Conservation (phyloP, 1,284 basidiomycete genomes). For the Leccinum griseonigrum region DNA sequence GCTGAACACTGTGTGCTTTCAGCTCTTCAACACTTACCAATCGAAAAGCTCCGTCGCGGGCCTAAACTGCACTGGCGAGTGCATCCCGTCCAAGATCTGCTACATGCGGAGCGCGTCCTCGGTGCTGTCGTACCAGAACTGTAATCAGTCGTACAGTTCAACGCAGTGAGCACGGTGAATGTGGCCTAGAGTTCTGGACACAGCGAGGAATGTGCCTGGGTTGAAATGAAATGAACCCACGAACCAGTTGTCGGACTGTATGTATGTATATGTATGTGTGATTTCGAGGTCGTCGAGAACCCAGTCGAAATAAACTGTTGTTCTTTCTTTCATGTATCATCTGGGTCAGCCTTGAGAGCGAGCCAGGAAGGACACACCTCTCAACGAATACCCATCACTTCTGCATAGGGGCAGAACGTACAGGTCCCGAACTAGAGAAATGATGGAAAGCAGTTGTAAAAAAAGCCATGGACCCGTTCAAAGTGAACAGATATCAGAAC, state of each 20-base stretch:
- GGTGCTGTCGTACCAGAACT: conserved; percentile 36
- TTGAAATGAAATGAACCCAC: background rate
- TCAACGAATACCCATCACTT: background rate
- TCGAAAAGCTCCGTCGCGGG: conserved; percentile 39
- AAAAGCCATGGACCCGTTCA: too few species aligned
- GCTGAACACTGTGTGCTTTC: background rate
- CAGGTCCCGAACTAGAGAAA: background rate
- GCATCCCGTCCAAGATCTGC: conserved; percentile 43
- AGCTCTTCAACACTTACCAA: conserved; percentile 43
- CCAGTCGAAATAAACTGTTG: background rate
- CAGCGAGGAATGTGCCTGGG: background rate
- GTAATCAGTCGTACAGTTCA: conserved; percentile 37
- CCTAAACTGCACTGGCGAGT: conserved; percentile 36
- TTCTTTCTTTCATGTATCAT: background rate
- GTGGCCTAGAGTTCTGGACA: background rate
- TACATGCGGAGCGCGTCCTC: conserved; percentile 44
- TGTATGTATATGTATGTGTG: background rate
- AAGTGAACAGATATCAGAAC: too few species aligned
- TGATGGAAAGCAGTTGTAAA: too few species aligned
- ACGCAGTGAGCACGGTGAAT: conserved; percentile 10
- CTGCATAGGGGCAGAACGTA: too few species aligned
- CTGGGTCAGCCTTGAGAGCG: background rate
- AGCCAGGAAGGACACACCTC: background rate
- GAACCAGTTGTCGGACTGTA: background rate
- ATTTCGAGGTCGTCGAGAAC: background rate